Conservation (phyloP, 305 asterid species). For the Solanum hybrid region DNA sequence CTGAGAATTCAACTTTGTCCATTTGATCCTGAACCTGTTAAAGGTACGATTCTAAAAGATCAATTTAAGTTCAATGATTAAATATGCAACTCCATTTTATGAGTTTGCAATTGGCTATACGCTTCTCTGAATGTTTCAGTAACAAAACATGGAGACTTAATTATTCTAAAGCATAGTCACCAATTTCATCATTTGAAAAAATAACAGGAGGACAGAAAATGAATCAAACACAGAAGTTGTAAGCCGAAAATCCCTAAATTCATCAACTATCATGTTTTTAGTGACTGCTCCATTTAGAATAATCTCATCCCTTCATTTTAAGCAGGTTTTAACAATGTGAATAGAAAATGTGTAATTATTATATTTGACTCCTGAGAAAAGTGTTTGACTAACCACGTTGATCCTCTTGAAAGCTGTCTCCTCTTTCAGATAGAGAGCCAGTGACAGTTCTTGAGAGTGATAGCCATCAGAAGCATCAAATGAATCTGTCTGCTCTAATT, state of each 20-base stretch:
- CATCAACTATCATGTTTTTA: neutral
- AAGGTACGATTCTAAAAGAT: slow-evolving; percentile 12
- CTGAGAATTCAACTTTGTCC: slow-evolving; percentile 89
- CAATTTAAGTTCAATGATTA: slow-evolving; percentile 8
- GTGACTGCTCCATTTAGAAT: neutral
- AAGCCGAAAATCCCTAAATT: neutral
- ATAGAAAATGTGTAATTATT: neutral
- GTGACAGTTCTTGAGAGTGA: slow-evolving; percentile 80
- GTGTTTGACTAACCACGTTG: slow-evolving; percentile 41
- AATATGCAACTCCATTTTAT: neutral
- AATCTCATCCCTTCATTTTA: neutral
- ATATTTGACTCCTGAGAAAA: neutral
- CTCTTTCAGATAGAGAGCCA: slow-evolving; percentile 55
- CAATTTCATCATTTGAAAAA: neutral
- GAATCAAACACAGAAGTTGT: neutral
- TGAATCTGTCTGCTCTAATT: slow-evolving; percentile 61
- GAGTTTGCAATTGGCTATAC: neutral
- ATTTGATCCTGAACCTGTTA: slow-evolving; percentile 67
- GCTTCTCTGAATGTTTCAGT: neutral
- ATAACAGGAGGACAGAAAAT: neutral
- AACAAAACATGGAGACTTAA: neutral
- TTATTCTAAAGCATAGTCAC: neutral
- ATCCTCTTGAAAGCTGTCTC: slow-evolving; percentile 50
- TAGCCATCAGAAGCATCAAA: slow-evolving; percentile 70
- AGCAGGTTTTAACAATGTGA: neutral